Percentiles rank a stretch among this genome's conserved stretches.
Evolutionary conservation across 805 yeast species (phyloP).

Genomic region (Kazachstania africana): DNA sequence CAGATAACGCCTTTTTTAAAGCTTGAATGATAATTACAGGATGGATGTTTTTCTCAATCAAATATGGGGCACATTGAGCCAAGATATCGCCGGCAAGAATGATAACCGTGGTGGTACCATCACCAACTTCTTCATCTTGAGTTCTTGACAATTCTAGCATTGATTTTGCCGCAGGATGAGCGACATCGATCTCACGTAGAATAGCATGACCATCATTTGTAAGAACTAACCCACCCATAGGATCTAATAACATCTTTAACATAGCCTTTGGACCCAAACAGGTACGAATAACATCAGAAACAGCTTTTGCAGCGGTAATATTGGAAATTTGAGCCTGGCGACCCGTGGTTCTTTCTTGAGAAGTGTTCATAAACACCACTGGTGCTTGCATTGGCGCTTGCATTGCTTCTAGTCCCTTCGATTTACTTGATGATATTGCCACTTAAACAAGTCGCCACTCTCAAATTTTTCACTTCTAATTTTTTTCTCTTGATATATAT

Average conservation of each 20-base stretch:
- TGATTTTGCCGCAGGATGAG: constrained; percentile 98
- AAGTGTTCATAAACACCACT: constrained; percentile 73
- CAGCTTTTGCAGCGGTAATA: constrained; percentile 99
- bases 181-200: constrained; percentile 89
- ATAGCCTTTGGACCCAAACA: constrained; percentile 98
- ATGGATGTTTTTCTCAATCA: constrained; percentile 85
- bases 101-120: constrained; percentile 95
- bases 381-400: constrained; percentile 78
- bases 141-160: constrained; percentile 96
- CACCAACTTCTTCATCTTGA: constrained; percentile 98
- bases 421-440: too few relatives aligned
- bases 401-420: constrained; percentile 5
- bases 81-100: constrained; percentile 93
- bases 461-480: too few relatives aligned
- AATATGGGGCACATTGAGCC: constrained; percentile 87
- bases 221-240: constrained; percentile 85
- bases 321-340: constrained; percentile 95
- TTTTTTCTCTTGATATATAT: too few relatives aligned
- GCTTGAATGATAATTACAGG: constrained; percentile 95
- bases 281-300: constrained; percentile 92
- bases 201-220: constrained; percentile 99
- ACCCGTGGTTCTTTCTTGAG: constrained; percentile 88
- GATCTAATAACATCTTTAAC: constrained; percentile 95
- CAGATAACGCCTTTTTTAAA: constrained; percentile 77
- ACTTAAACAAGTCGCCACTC: too few relatives aligned